Percentiles rank a stretch among this genome's conserved stretches.
Evolutionary conservation across 768 basidiomycete species (phyloP).

Genomic region (Termitomyces sp.): DNA sequence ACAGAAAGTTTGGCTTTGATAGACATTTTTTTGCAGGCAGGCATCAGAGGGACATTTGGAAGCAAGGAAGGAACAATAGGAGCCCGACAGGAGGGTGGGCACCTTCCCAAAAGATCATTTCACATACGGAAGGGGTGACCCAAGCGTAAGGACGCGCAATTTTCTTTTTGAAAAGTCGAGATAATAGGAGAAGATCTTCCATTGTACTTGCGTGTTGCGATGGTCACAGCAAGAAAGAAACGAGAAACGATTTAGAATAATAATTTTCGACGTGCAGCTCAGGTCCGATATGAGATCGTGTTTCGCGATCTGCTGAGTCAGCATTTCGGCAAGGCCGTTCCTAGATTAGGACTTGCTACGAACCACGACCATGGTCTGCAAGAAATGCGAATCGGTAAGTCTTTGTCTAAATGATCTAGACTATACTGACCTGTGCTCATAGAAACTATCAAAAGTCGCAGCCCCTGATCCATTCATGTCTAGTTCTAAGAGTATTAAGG

Average conservation of each 20-base stretch:
- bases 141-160: constrained; percentile 23
- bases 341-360: constrained; percentile 9
- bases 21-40: constrained; percentile 23
- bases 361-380: constrained; percentile 66
- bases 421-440: constrained; percentile 17
- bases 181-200: constrained; percentile 28
- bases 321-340: constrained; percentile 8
- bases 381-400: constrained; percentile 74
- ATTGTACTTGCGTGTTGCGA: constrained; percentile 33
- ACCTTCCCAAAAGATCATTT: constrained; percentile 29
- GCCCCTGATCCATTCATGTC: constrained; percentile 85
- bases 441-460: constrained; percentile 90
- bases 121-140: constrained; percentile 31
- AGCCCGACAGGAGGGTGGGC: constrained; percentile 34
- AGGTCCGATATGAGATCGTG: no score
- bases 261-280: no score
- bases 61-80: constrained; percentile 45
- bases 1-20: constrained; percentile 32
- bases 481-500: constrained; percentile 69
- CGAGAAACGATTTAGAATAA: neutral
- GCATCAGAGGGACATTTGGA: constrained; percentile 23
- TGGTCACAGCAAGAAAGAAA: constrained; percentile 12
- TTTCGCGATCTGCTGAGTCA: constrained; percentile 26
- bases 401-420: constrained; percentile 10
- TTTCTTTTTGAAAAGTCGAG: constrained; percentile 17